These are phyloP conservation scores for Malus hybrid DNA, from an alignment of 331 rosid species.

Conservation along the genomic window DNA sequence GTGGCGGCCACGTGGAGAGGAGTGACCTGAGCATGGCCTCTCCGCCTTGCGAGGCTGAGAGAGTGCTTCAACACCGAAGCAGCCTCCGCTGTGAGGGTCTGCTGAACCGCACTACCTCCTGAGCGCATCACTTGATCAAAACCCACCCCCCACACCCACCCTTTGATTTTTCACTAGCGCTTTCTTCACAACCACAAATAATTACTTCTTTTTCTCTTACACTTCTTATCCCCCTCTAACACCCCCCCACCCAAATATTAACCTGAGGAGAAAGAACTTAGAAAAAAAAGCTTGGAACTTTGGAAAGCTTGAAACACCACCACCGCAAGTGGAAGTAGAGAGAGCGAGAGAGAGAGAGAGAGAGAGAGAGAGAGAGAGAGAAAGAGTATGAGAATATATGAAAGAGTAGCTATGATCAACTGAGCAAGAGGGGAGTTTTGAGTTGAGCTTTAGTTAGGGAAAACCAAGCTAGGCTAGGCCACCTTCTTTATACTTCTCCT, in stretches of 20 bases:
- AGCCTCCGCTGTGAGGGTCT: constrained; percentile 99
- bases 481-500: constrained; percentile 61
- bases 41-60: constrained; percentile 64
- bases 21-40: constrained; percentile 98
- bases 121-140: constrained; percentile 76
- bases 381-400: background rate
- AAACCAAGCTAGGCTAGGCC: constrained; percentile 36
- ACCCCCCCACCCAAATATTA: constrained; percentile 22
- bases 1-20: constrained; percentile 97
- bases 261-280: background rate
- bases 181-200: constrained; percentile 7
- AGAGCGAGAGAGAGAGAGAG: background rate
- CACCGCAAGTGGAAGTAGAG: constrained; percentile 2
- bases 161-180: background rate
- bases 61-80: constrained; percentile 95
- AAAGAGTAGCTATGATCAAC: background rate
- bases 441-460: constrained; percentile 41
- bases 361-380: background rate
- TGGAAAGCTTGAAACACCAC: background rate
- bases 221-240: constrained; percentile 2
- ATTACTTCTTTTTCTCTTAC: background rate
- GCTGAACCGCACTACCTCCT: constrained; percentile 79
- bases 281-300: background rate
- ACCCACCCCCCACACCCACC: constrained; percentile 51
- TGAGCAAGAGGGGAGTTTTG: constrained; percentile 1